Evolutionary conservation across 371 early-diverging fungal genomes (phyloP).

Genomic region (Mortierella sp.): DNA sequence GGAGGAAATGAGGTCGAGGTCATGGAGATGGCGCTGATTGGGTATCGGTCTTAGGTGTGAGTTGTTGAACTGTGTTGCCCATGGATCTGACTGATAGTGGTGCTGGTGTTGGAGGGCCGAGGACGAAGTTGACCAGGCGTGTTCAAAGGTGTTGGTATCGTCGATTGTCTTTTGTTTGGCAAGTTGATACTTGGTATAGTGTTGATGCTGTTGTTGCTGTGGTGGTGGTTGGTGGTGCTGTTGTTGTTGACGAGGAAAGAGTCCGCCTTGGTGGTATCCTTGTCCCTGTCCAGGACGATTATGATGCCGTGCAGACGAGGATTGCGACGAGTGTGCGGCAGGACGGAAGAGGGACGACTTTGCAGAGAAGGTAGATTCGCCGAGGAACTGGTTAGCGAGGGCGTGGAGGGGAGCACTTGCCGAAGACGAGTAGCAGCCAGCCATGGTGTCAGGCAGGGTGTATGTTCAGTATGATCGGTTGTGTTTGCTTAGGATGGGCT

Average conservation of each 20-base stretch:
- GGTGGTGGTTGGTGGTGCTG: neutral
- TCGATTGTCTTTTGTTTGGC: neutral
- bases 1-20: conserved; percentile 36
- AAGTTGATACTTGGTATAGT: neutral
- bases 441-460: conserved; percentile 20
- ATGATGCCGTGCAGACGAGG: neutral
- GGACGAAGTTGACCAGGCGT: conserved; percentile 31
- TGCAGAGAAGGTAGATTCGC: conserved; percentile 39
- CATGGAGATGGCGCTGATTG: conserved; percentile 29
- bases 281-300: conserved; percentile 1
- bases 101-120: neutral
- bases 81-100: neutral
- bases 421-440: conserved; percentile 44
- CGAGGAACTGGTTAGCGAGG: conserved; percentile 47
- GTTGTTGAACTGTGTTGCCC: conserved; percentile 12
- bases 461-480: neutral
- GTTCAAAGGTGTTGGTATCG: conserved; percentile 27
- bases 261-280: conserved; percentile 10
- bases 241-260: conserved; percentile 20
- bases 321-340: neutral
- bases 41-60: neutral
- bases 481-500: neutral
- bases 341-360: conserved; percentile 32
- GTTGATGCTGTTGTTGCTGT: neutral
- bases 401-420: conserved; percentile 47